Conservation (phyloP, 768 basidiomycete genomes). For the Phanerochaete sordida region DNA sequence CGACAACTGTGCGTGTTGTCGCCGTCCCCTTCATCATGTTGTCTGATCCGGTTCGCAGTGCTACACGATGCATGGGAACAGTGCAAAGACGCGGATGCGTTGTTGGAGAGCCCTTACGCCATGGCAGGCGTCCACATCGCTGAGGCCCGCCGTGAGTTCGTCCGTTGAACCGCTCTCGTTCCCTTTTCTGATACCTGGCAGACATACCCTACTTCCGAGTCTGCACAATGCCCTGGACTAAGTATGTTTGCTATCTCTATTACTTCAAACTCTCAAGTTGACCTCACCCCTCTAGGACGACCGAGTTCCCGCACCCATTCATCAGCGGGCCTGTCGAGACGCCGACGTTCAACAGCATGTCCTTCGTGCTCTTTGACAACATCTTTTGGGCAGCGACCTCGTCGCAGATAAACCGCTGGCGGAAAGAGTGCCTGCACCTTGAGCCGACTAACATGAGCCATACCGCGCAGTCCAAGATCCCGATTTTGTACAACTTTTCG, state of each 20-base stretch:
- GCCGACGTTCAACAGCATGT: constrained; percentile 57
- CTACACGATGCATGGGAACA: constrained; percentile 59
- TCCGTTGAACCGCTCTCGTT: constrained; percentile 23
- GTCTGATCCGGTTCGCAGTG: constrained; percentile 31
- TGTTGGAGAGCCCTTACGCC: constrained; percentile 64
- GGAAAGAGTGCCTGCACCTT: constrained; percentile 47
- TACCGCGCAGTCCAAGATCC: constrained; percentile 54
- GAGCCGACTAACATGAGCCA: constrained; percentile 56
- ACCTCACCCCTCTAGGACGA: constrained; percentile 34
- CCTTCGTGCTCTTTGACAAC: constrained; percentile 62
- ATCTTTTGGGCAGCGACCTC: constrained; percentile 68
- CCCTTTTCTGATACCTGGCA: constrained; percentile 11
- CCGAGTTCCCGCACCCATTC: constrained; percentile 64
- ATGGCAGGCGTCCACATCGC: constrained; percentile 75
- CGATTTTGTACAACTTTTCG: constrained; percentile 69
- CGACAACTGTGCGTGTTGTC: constrained; percentile 43
- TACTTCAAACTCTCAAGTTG: not conserved
- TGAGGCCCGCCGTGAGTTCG: constrained; percentile 60
- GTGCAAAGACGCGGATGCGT: constrained; percentile 61
- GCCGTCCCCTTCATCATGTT: not conserved
- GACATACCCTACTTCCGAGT: constrained; percentile 65
- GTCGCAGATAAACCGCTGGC: constrained; percentile 64
- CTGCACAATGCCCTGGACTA: constrained; percentile 63
- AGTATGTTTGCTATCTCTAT: constrained; percentile 28
- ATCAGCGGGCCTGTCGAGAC: constrained; percentile 60